Base-by-base conservation (phyloP, 2,329 filamentous ascomycete genomes). In the Venturia asperata region DNA sequence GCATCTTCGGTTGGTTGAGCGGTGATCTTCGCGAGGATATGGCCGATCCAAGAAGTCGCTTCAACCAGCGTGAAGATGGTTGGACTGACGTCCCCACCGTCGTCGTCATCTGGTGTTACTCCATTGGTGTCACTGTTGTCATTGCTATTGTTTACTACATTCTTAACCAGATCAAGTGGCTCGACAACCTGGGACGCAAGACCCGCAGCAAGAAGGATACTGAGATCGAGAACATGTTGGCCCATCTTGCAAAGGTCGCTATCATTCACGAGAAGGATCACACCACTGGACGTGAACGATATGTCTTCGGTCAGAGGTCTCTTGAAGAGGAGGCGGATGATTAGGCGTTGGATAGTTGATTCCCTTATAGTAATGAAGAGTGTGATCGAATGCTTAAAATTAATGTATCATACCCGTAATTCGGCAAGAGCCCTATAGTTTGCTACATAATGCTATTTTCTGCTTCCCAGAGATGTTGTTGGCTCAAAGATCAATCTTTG, bases 1-100 rank as follows among this genome's bases (percentile, higher is more conserved):
- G 82, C 77, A 76, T 89, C 72, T 91, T 91, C 78, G 88, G 88
- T 66, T 91, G 88, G 87, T 79, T 91, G 70, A 83, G 82, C 55
- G 85, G 85, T 66, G 76, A 77, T 61, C 77, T 76, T 67, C 65
- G 75, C 71, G 73, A 75, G 69, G 74, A 75, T 9, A 2, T 49
- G 42, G 75, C 77, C 70, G 74, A 76, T 71, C 80, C 79, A 68
- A 75, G 76, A 67, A 70, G 71, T 66, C 72, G 72, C 69, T 75
- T 72, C 70, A 67, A 71, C 62, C 74, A 78, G 70, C 73, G 79
- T 68, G 65, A 71, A 61, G 79, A 83, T 72, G 82, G 83, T 68
- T 80, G 82, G 74, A 81, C 81, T 67, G 83, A 85, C 74, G 82
- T 87, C 68, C 83, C 87, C 72, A 87, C 85, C 63, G 83, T 87